A percentile compares a stretch with the other conserved stretches of the same genome.
These are phyloP conservation scores for Solanum hybrid DNA, from an alignment of 305 asterid genomes.

Conservation along the genomic window DNA sequence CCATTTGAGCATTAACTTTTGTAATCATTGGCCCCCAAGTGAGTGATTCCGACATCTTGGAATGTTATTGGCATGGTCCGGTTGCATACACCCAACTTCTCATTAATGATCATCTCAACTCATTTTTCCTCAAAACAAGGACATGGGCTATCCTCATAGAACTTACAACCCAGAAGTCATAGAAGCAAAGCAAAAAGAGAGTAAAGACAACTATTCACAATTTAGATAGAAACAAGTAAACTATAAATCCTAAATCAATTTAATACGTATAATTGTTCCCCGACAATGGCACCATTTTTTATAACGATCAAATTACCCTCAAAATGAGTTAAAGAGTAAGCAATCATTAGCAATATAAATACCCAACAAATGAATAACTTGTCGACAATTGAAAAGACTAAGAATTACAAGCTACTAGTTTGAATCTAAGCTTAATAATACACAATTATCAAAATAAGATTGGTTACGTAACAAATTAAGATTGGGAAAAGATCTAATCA, in stretches of 20 bases:
- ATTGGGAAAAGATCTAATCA: neutral
- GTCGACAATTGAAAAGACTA: neutral
- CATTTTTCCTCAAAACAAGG: neutral
- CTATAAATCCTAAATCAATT: neutral
- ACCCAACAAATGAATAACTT: neutral
- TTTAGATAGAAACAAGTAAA: neutral
- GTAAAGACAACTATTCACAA: neutral
- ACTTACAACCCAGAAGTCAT: neutral
- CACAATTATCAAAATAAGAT: neutral
- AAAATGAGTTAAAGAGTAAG: neutral
- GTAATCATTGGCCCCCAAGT: neutral
- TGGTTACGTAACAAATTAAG: neutral
- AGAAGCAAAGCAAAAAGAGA: neutral
- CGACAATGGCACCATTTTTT: neutral
- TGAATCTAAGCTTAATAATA: neutral
- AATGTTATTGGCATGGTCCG: neutral
- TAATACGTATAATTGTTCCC: neutral
- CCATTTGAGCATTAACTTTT: neutral
- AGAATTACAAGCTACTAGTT: neutral
- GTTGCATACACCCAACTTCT: neutral
- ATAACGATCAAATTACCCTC: neutral
- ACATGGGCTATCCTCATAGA: neutral
- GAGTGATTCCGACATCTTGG: neutral
- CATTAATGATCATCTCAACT: neutral
- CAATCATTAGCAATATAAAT: too few species aligned